Base-by-base conservation (phyloP, 495 filamentous ascomycete species). In the Trichoderma parareesei region DNA sequence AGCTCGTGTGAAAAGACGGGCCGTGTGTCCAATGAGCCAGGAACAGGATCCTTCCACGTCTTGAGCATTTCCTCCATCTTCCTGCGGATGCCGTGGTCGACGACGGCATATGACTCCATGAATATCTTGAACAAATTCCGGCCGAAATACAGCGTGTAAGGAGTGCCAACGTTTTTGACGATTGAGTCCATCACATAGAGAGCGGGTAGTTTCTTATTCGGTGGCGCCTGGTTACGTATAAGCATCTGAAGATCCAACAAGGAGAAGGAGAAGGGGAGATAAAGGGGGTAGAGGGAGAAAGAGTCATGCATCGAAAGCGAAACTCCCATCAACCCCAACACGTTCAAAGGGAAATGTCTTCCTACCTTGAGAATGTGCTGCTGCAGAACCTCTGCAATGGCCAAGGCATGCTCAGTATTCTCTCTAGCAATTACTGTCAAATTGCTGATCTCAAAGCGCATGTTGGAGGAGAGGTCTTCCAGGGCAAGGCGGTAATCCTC, bases 181-280 rank as follows among this genome's bases (percentile, higher is more conserved):
- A 98, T 90, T 9, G 93, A 97, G 78, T 98, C 94, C 72, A 97
- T 90, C 69, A 98, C 88, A 79, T 98, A 98, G n/a, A 98, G 82
- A 3, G 95, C 91, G 33, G 93, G 92, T 16, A 98, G 79, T 70
- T 97, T 98, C 72, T 89, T 89, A 43, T 81, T 79, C 27, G 94
- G 92, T 53, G 91, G 85, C 49, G 87, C 89, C 93, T 98, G 81
- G 18, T 37, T 63, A 11, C 38, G 61, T 49, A 69, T 70, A 67
- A 71, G 70, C 66, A 68, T 41, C 59, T 33, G 60, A 65, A 27
- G 41, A 48, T 65, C 38, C 44, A 66, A 13, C 2, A 37, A 44
- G n/a, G 16, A 38, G 18, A 61, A 10, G 5, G 33, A 27, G n/a
- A 66, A 38, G 44, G 3, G 8, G 9, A 11, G 14, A 55, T 0